Conservation (phyloP, 257 asterid species). For the Haberlea rhodopensis region DNA sequence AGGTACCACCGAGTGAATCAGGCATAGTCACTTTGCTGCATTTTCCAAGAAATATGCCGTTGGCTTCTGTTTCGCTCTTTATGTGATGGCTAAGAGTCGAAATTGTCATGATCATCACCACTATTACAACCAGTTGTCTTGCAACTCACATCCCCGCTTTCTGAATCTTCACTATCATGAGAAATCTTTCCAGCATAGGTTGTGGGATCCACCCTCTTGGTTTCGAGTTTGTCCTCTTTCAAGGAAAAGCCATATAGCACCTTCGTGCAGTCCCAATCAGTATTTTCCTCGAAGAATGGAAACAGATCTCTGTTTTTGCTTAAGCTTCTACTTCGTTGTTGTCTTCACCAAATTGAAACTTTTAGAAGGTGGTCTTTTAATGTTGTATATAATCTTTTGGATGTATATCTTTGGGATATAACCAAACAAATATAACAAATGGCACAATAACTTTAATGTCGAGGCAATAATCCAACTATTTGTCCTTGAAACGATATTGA, state of each 20-base stretch:
- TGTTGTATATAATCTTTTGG: no score
- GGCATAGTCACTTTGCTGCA: slow-evolving; percentile 15
- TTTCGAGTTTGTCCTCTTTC: slow-evolving; percentile 31
- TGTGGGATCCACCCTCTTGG: slow-evolving; percentile 42
- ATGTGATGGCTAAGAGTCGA: slow-evolving; percentile 34
- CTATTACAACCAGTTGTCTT: slow-evolving; percentile 30
- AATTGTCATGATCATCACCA: slow-evolving; percentile 32
- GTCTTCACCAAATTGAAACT: slow-evolving; percentile 34
- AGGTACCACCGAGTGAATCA: slow-evolving; percentile 19
- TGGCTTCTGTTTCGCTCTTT: slow-evolving; percentile 28
- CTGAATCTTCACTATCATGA: slow-evolving; percentile 39
- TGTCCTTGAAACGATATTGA: no score
- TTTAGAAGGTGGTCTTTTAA: slow-evolving; percentile 34
- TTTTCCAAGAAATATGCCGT: slow-evolving; percentile 24
- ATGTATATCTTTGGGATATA: no score
- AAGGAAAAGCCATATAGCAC: slow-evolving; percentile 16
- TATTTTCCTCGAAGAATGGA: slow-evolving; percentile 30
- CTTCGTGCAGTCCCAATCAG: slow-evolving; percentile 26
- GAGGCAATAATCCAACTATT: no score
- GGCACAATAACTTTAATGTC: no score
- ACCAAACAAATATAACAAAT: no score
- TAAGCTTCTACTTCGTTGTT: slow-evolving; percentile 27
- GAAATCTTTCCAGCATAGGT: slow-evolving; percentile 36
- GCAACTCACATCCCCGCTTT: slow-evolving; percentile 33
- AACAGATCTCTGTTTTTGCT: slow-evolving; percentile 26